phyloP scores from a whole-genome alignment of 129 eudicot species.

The Smallanthus sonchifolius region DNA sequence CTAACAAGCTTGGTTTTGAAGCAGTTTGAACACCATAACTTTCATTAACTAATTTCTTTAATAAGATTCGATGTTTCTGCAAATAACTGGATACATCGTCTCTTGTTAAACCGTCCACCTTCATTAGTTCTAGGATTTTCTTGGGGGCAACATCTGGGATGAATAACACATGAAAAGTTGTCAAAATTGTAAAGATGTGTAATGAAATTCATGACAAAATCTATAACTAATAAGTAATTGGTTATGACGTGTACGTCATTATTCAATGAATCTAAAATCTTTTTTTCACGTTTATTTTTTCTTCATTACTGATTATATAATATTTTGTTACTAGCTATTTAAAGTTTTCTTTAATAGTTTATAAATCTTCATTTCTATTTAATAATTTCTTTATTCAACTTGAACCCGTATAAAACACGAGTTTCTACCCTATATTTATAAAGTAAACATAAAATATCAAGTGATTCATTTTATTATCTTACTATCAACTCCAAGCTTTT shows the following conservation, averaged over 20 bases:
- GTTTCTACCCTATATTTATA: too few species aligned
- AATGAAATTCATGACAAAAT: neutral
- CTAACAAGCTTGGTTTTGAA: conserved; percentile 20
- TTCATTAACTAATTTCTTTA: conserved; percentile 8
- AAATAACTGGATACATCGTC: conserved; percentile 31
- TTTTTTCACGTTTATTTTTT: too few species aligned
- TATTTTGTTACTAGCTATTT: too few species aligned
- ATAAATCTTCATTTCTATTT: too few species aligned
- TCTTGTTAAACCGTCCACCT: conserved; percentile 35
- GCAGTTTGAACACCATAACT: neutral
- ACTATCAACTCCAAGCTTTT: conserved; percentile 27
- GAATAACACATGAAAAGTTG: neutral
- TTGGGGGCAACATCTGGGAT: conserved; percentile 16
- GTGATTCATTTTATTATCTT: neutral
- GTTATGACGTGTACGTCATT: too few species aligned
- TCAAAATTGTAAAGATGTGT: neutral
- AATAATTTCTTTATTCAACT: too few species aligned
- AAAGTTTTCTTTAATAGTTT: too few species aligned
- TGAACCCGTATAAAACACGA: too few species aligned
- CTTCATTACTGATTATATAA: too few species aligned
- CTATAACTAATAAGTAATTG: too few species aligned
- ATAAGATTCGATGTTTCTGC: conserved; percentile 23
- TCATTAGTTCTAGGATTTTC: conserved; percentile 26
- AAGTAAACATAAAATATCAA: neutral
- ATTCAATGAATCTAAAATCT: too few species aligned